Evolutionary conservation across 345 rosid genomes (phyloP).

Genomic region (Syzygium jambos): DNA sequence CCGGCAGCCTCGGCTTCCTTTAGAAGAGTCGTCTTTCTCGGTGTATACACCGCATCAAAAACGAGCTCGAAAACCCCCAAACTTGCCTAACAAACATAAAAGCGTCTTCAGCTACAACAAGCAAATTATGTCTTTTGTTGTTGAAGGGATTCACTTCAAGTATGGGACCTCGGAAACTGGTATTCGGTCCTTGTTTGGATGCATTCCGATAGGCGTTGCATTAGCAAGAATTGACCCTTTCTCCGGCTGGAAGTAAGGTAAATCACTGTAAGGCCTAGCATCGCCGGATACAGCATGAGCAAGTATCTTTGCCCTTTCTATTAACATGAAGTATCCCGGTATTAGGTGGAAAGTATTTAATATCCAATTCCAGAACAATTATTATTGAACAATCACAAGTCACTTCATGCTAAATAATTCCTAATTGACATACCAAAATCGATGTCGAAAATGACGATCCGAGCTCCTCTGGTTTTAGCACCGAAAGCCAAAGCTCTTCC

Average conservation of each 20-base stretch:
- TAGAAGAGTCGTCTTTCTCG: slow-evolving; percentile 45
- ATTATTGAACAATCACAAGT: neutral
- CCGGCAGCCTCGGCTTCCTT: slow-evolving; percentile 51
- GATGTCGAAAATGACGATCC: slow-evolving; percentile 38
- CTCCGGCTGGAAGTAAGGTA: slow-evolving; percentile 32
- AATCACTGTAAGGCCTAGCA: slow-evolving; percentile 24
- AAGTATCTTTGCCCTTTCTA: slow-evolving; percentile 48
- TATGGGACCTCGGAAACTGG: slow-evolving; percentile 41
- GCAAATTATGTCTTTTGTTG: neutral
- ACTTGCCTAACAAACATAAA: slow-evolving; percentile 16
- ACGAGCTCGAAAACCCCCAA: slow-evolving; percentile 34
- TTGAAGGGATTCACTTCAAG: neutral
- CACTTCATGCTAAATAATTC: neutral
- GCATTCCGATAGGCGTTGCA: slow-evolving; percentile 63
- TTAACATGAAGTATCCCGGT: neutral
- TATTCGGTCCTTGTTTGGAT: slow-evolving; percentile 33
- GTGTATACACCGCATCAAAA: slow-evolving; percentile 53
- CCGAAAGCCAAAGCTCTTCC: slow-evolving; percentile 65
- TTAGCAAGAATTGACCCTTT: slow-evolving; percentile 55
- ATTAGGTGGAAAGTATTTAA: neutral
- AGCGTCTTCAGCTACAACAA: neutral
- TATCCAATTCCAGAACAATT: neutral
- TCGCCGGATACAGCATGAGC: slow-evolving; percentile 44
- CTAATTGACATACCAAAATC: slow-evolving; percentile 27
- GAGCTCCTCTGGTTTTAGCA: slow-evolving; percentile 47